These are phyloP conservation scores for Vigna nakashimae DNA, from an alignment of 306 rosid species.

Conservation along the genomic window DNA sequence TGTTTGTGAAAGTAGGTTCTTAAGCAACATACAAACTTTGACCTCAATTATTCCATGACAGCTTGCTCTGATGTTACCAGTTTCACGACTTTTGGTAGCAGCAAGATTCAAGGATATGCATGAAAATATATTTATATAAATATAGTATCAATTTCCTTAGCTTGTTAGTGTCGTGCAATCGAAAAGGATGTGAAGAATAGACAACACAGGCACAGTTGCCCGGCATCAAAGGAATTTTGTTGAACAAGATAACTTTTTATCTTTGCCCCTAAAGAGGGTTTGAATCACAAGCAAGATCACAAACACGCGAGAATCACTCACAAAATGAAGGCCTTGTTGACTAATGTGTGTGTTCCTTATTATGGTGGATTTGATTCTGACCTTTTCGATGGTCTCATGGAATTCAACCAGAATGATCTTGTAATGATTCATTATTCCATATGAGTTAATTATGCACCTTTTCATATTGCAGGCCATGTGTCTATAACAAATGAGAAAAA, in stretches of 20 bases:
- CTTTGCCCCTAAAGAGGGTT: conserved; percentile 17
- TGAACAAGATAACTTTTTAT: conserved; percentile 13
- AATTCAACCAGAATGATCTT: conserved; percentile 50
- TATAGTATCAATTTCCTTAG: not conserved
- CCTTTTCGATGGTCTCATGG: conserved; percentile 46
- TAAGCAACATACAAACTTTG: conserved; percentile 37
- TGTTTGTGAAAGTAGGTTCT: conserved; percentile 30
- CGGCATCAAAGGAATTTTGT: conserved; percentile 48
- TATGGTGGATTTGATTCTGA: conserved; percentile 61
- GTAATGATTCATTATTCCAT: conserved; percentile 42
- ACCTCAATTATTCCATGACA: conserved; percentile 41
- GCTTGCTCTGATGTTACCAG: conserved; percentile 40
- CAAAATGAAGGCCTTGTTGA: conserved; percentile 44
- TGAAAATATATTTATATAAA: not conserved
- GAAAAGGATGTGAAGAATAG: conserved; percentile 22
- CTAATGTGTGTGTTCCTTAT: conserved; percentile 36
- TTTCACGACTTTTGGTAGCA: conserved; percentile 1
- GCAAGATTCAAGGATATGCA: conserved; percentile 2
- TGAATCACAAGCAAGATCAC: conserved; percentile 43
- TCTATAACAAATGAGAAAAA: conserved; percentile 36
- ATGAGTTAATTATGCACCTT: conserved; percentile 44
- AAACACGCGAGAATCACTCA: conserved; percentile 48
- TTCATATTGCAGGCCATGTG: conserved; percentile 45
- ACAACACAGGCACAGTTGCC: conserved; percentile 6
- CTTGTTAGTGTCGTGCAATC: not conserved